phyloP scores from a whole-genome alignment of 1,139 yeast species.

The Kluyveromyces marxianus region DNA sequence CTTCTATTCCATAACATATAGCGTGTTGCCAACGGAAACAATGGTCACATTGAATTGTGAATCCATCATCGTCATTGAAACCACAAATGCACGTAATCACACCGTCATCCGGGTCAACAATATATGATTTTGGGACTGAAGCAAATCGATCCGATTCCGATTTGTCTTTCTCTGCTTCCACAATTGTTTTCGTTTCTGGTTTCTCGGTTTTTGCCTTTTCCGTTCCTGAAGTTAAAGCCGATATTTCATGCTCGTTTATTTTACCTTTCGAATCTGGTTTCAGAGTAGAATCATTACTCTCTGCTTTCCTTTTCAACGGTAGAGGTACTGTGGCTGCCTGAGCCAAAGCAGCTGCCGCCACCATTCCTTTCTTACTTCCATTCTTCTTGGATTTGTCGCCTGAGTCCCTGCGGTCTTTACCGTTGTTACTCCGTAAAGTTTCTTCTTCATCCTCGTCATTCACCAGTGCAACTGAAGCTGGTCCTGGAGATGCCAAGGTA shows the following conservation, averaged over 20 bases:
- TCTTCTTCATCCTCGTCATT: slow-evolving; percentile 6
- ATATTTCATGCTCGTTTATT: not conserved
- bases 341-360: slow-evolving; percentile 30
- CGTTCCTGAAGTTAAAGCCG: not conserved
- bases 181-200: not conserved
- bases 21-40: slow-evolving; percentile 96
- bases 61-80: slow-evolving; percentile 86
- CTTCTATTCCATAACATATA: slow-evolving; percentile 70
- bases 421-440: not conserved
- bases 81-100: slow-evolving; percentile 86
- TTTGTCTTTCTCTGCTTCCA: not conserved
- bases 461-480: slow-evolving; percentile 21
- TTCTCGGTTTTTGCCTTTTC: not conserved
- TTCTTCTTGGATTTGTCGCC: not conserved
- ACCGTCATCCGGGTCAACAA: slow-evolving; percentile 75
- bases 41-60: slow-evolving; percentile 86
- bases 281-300: not conserved
- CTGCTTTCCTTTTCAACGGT: slow-evolving; percentile 18
- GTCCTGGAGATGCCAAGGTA: slow-evolving; percentile 22
- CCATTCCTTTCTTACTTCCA: slow-evolving; percentile 19
- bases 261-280: slow-evolving; percentile 8
- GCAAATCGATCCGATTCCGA: not conserved
- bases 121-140: slow-evolving; percentile 37
- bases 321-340: slow-evolving; percentile 28
- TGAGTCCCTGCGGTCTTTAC: not conserved